Evolutionary conservation across 805 yeast species (phyloP), one percentile per base, ranked within the genome.

Genomic region (Deakozyma indianensis): DNA sequence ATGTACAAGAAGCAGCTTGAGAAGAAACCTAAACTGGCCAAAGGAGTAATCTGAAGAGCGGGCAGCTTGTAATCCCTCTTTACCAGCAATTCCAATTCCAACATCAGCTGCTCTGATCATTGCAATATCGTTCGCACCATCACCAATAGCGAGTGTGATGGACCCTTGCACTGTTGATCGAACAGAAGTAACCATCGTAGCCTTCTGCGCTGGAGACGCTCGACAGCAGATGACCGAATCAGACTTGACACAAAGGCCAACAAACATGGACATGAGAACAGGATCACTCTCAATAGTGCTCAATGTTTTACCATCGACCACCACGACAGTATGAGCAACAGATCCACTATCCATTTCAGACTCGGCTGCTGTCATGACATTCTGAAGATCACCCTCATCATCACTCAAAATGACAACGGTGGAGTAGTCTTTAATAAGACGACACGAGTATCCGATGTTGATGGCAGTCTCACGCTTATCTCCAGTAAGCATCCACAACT

Each of bases 61-160:
- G 0, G 98, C 95, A 0, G 98, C 98, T 57, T 92, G 98, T 40
- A 92, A 66, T 1, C 98, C 98, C 64, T 92, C 98, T 54, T 82
- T 83, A 29, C 98, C 99, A 1, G 97, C 88, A 45, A 92, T 92
- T 23, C 98, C 98, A 50, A 92, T 76, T 23, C 99, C 99, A 46
- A 92, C 86, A 62, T 92, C 97, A 0, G 99, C 99, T 57, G 94
- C 82, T 65, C 92, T 96, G 50, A 92, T 92, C 99, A 92, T 92
- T 1, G 99, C 97, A 59, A 92, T 88, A 63, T 92, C 99, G 59
- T 92, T 92, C 1, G 99, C 99, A 51, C 99, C 99, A 65, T 92
- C 99, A 4, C 99, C 99, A 58, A 92, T 83, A 0, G 98, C 98
- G 50, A 92, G 69, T 0, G 96, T 86, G 3, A 92, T 96, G 35